Evolutionary conservation across 108 stramenopile genomes (phyloP).

Genomic region (Pseudonitzschia multistriata): DNA sequence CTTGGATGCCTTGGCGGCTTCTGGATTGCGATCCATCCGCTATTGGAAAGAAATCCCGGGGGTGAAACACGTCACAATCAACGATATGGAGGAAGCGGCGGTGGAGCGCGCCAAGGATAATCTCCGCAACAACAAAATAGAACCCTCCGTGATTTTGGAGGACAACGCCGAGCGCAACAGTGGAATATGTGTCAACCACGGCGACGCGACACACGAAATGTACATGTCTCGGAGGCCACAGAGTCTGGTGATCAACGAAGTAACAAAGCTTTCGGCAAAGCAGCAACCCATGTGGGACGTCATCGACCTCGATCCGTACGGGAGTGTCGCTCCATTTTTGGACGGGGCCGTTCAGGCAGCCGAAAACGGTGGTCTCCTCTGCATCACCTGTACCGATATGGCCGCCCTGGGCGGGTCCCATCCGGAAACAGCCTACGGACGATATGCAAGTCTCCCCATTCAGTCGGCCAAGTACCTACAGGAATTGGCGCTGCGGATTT

Average conservation of each 20-base stretch:
- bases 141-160: constrained; percentile 42
- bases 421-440: constrained; percentile 92
- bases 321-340: constrained; percentile 94
- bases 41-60: constrained; percentile 96
- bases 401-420: constrained; percentile 92
- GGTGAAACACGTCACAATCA: constrained; percentile 85
- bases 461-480: constrained; percentile 85
- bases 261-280: constrained; percentile 34
- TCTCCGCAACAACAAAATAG: constrained; percentile 76
- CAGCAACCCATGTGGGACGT: constrained; percentile 77
- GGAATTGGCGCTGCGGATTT: constrained; percentile 93
- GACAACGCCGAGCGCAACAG: constrained; percentile 67
- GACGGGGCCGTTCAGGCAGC: constrained; percentile 94
- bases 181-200: constrained; percentile 69
- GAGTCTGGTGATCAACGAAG: constrained; percentile 31
- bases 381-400: constrained; percentile 98
- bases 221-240: constrained; percentile 66
- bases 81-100: constrained; percentile 87
- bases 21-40: constrained; percentile 93
- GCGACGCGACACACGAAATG: constrained; percentile 82
- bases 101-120: constrained; percentile 74
- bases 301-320: constrained; percentile 99
- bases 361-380: constrained; percentile 88
- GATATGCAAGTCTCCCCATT: constrained; percentile 90
- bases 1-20: constrained; percentile 96